A percentile compares a stretch with the other conserved stretches of the same genome.
Evolutionary conservation across 345 rosid genomes (phyloP).

Genomic region (Firmiana major): DNA sequence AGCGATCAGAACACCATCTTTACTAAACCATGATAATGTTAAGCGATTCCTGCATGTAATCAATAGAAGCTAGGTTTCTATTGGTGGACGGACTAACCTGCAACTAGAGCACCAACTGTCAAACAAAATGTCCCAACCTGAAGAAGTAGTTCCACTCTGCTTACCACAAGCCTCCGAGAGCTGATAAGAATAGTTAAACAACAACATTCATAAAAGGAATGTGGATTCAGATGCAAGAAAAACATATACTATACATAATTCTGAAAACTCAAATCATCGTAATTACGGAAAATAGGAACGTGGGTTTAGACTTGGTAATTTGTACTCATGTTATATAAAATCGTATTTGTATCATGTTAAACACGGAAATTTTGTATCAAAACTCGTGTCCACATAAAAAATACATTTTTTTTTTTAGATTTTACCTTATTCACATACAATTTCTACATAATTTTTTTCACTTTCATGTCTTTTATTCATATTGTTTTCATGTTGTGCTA

Average conservation of each 20-base stretch:
- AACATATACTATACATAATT: slow-evolving; percentile 2
- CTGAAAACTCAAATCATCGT: not conserved
- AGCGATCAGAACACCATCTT: not conserved
- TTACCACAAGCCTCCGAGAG: slow-evolving; percentile 93
- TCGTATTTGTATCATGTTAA: no score
- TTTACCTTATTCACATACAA: no score
- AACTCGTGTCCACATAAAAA: no score
- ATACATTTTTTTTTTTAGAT: no score
- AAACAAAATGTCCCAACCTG: slow-evolving; percentile 93
- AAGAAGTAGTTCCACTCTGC: slow-evolving; percentile 91
- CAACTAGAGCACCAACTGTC: slow-evolving; percentile 80
- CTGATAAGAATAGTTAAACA: slow-evolving; percentile 35
- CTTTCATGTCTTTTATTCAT: no score
- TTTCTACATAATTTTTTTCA: no score
- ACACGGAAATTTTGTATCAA: no score
- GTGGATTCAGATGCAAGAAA: not conserved
- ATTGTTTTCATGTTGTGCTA: no score
- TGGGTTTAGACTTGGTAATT: no score
- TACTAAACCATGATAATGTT: not conserved
- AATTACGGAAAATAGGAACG: not conserved
- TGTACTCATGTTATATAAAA: no score
- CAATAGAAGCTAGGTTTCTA: not conserved
- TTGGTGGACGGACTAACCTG: slow-evolving; percentile 43
- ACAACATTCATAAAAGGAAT: not conserved
- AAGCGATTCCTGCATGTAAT: not conserved